Percentiles rank a stretch among this genome's conserved stretches.
Evolutionary conservation across 345 rosid genomes (phyloP).

Genomic region (Gossypium sturtianum): DNA sequence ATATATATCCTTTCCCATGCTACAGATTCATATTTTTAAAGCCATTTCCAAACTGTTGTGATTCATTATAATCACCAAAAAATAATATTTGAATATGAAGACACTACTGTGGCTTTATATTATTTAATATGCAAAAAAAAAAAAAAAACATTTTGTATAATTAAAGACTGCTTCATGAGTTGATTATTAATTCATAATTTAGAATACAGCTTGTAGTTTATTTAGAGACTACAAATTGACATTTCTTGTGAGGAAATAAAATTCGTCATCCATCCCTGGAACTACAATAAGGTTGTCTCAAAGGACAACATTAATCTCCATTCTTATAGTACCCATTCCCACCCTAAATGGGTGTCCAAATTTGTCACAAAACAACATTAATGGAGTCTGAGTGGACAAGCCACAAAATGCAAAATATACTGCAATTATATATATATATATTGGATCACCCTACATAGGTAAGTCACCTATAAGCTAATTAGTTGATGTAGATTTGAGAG

Average conservation of each 20-base stretch:
- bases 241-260: no score
- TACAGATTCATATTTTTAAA: background rate
- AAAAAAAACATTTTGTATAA: background rate
- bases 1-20: no score
- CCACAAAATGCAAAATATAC: slow-evolving; percentile 2
- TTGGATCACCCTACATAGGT: background rate
- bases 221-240: background rate
- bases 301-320: background rate
- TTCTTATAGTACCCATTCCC: background rate
- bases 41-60: background rate
- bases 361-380: background rate
- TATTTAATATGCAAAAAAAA: no score
- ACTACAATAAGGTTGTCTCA: background rate
- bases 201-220: background rate
- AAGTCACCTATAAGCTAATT: background rate
- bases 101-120: no score
- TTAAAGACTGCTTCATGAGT: background rate
- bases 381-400: slow-evolving; percentile 13
- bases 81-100: background rate
- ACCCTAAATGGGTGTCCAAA: background rate
- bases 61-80: background rate
- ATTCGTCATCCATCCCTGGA: background rate
- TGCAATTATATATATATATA: no score
- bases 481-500: background rate
- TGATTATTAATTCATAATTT: background rate